Percentiles rank a stretch among this genome's conserved stretches.
phyloP scores from a whole-genome alignment of 106 monocot genomes.

The Dactylorhiza incarnata region DNA sequence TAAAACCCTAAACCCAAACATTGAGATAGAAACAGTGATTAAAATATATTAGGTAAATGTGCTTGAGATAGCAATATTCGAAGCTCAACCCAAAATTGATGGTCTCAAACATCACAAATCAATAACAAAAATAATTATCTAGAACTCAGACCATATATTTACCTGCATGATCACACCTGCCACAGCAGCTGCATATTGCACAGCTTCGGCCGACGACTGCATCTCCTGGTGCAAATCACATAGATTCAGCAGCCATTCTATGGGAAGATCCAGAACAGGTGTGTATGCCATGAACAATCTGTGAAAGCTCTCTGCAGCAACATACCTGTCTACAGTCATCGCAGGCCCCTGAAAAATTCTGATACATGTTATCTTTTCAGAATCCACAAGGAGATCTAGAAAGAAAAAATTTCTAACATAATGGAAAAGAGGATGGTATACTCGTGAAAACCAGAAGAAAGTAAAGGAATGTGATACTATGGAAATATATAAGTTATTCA shows the following conservation, averaged over 20 bases:
- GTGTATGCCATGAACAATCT: slow-evolving; percentile 89
- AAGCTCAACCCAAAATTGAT: too few species aligned
- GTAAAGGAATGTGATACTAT: not conserved
- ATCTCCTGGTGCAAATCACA: slow-evolving; percentile 99
- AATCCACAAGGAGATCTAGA: not conserved
- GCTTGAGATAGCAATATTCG: too few species aligned
- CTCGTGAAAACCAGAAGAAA: not conserved
- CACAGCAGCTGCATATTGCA: slow-evolving; percentile 97
- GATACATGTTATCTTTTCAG: not conserved
- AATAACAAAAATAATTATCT: not conserved
- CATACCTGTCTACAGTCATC: slow-evolving; percentile 81
- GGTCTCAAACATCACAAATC: too few species aligned
- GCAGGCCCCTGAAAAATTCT: slow-evolving; percentile 53
- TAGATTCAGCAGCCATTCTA: slow-evolving; percentile 93
- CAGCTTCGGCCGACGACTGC: slow-evolving; percentile 99
- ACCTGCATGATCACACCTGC: slow-evolving; percentile 99
- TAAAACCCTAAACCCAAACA: too few species aligned
- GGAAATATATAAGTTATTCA: too few species aligned
- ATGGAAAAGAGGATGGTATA: not conserved
- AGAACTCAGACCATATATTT: not conserved
- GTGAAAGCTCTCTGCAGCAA: slow-evolving; percentile 91
- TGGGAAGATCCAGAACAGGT: slow-evolving; percentile 95
- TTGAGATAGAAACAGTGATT: too few species aligned
- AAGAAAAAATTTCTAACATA: not conserved
- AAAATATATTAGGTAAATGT: too few species aligned